A percentile compares a stretch with the other conserved stretches of the same genome.
Evolutionary conservation across 148 eudicot species (phyloP).

Genomic region (Silene conica): DNA sequence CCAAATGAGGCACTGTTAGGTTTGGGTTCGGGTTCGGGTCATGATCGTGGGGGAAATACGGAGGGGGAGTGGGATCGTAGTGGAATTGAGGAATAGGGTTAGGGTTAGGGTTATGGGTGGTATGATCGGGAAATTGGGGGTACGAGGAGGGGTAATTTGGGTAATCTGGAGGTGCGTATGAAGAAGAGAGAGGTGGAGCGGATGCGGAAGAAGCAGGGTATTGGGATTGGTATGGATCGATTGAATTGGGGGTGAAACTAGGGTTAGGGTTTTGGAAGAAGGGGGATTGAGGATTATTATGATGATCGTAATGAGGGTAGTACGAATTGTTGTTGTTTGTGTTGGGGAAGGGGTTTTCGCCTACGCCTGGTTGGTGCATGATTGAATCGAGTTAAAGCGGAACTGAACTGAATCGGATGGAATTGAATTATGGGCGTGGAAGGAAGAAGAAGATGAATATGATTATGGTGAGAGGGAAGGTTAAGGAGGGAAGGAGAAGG

Average conservation of each 20-base stretch:
- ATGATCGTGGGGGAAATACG: slow-evolving; percentile 40
- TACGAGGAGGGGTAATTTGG: slow-evolving; percentile 29
- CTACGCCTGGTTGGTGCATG: slow-evolving; percentile 29
- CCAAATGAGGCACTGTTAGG: slow-evolving; percentile 9
- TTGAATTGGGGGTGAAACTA: slow-evolving; percentile 31
- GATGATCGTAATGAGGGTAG: slow-evolving; percentile 35
- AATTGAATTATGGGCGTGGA: not conserved
- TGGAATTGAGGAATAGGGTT: slow-evolving; percentile 37
- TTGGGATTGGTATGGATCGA: slow-evolving; percentile 31
- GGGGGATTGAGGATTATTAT: slow-evolving; percentile 24
- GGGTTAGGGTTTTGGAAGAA: slow-evolving; percentile 35
- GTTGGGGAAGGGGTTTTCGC: slow-evolving; percentile 12
- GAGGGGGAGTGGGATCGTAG: slow-evolving; percentile 31
- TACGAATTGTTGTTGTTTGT: slow-evolving; percentile 20
- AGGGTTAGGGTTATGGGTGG: slow-evolving; percentile 28
- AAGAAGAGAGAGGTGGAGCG: slow-evolving; percentile 54
- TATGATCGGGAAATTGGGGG: slow-evolving; percentile 40
- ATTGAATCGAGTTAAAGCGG: slow-evolving; percentile 6
- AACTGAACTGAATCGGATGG: not conserved
- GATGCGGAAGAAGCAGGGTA: slow-evolving; percentile 44
- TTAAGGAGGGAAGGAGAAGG: not conserved
- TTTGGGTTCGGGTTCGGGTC: slow-evolving; percentile 26
- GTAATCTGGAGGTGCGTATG: slow-evolving; percentile 31
- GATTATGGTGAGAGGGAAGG: slow-evolving; percentile 9
- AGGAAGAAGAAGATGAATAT: too few species aligned